Evolutionary conservation across 2,329 filamentous ascomycete species (phyloP).

Genomic region (Microdochium nivale): DNA sequence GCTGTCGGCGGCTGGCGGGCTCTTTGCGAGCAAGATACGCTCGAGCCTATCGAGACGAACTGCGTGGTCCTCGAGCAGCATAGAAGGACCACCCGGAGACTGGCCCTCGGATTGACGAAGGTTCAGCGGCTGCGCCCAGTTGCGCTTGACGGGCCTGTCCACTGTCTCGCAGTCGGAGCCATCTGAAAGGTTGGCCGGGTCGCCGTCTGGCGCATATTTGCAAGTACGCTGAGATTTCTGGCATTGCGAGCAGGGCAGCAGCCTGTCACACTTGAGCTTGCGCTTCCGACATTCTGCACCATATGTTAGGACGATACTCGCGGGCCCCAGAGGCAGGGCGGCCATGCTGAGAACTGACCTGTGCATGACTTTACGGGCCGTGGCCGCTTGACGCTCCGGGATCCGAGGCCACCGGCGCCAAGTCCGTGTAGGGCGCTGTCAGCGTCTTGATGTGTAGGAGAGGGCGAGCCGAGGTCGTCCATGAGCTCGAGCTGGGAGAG

Average conservation of each 20-base stretch:
- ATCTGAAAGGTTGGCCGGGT: slow-evolving; percentile 37
- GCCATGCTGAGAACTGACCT: neutral
- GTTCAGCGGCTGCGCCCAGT: slow-evolving; percentile 3
- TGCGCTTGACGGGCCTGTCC: slow-evolving; percentile 15
- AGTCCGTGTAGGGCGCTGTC: neutral
- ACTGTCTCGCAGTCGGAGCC: slow-evolving; percentile 29
- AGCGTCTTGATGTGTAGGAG: neutral
- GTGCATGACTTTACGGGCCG: slow-evolving; percentile 48
- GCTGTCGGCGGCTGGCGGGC: slow-evolving; percentile 17
- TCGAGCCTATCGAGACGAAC: slow-evolving; percentile 45
- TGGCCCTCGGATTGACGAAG: neutral
- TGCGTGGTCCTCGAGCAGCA: slow-evolving; percentile 38
- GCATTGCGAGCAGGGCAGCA: slow-evolving; percentile 49
- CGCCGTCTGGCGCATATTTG: slow-evolving; percentile 42
- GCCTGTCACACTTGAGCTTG: slow-evolving; percentile 47
- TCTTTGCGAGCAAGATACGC: slow-evolving; percentile 34
- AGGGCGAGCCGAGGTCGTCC: slow-evolving; percentile 1
- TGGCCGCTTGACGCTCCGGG: slow-evolving; percentile 42
- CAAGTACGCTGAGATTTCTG: slow-evolving; percentile 46
- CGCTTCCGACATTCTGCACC: slow-evolving; percentile 42
- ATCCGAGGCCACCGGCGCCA: neutral
- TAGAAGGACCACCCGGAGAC: neutral
- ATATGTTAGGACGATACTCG: neutral
- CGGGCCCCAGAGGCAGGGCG: too few species aligned
- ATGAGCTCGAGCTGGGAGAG: neutral